Conservation (phyloP, 305 asterid genomes). For the Fraxinus xanthoxyloides region DNA sequence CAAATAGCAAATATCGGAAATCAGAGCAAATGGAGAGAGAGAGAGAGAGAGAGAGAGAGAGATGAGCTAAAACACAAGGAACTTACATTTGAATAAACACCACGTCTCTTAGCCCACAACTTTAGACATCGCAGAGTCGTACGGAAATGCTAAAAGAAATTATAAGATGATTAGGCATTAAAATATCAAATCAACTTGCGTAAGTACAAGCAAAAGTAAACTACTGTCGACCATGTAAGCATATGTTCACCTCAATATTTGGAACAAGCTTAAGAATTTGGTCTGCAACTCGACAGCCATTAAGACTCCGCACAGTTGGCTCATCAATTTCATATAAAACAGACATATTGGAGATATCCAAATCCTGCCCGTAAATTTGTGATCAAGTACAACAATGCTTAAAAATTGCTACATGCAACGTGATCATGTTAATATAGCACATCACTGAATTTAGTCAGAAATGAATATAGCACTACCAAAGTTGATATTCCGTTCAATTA, state of each 20-base stretch:
- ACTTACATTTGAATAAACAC: constrained; percentile 98
- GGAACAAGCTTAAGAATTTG: constrained; percentile 94
- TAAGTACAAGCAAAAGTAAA: not conserved
- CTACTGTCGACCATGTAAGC: not conserved
- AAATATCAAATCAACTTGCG: not conserved
- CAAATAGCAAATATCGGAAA: not conserved
- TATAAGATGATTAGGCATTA: constrained; percentile 9
- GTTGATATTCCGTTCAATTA: not conserved
- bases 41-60: not conserved
- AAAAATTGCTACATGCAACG: not conserved
- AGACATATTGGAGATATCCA: constrained; percentile 77
- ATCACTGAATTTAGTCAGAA: not conserved
- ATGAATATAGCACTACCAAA: not conserved
- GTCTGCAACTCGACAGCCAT: constrained; percentile 98
- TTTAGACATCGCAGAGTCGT: constrained; percentile 76
- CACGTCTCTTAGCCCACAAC: constrained; percentile 97
- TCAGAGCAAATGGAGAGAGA: not conserved
- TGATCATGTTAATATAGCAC: not conserved
- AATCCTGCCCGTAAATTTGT: constrained; percentile 49
- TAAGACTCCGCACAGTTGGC: constrained; percentile 88
- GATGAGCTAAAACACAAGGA: not conserved
- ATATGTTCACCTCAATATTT: constrained; percentile 56
- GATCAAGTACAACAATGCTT: not conserved
- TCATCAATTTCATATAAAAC: constrained; percentile 79
- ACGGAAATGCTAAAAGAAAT: constrained; percentile 60